Conservation (phyloP, 176 grass and related monocot genomes). For the Zea luxurians region DNA sequence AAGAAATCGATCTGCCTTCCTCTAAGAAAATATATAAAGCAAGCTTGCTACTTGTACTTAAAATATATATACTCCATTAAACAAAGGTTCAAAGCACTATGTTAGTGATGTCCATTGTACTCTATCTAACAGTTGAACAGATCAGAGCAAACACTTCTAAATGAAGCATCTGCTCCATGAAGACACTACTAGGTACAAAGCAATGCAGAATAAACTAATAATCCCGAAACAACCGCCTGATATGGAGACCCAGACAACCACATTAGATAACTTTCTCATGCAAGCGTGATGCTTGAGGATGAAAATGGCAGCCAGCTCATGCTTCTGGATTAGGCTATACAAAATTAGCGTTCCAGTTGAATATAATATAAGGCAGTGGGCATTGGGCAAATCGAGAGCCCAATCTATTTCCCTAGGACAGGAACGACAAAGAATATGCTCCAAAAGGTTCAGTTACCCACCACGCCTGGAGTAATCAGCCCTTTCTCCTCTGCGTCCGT, state of each 20-base stretch:
- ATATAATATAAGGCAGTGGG: background rate
- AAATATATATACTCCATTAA: constrained; percentile 7
- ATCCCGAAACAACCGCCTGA: background rate
- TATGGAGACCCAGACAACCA: background rate
- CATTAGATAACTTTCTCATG: background rate
- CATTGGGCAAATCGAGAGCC: background rate
- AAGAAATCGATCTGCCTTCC: background rate
- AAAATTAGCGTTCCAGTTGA: background rate
- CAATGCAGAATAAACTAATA: background rate
- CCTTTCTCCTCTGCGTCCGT: constrained; percentile 76
- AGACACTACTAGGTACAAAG: background rate
- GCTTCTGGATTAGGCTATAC: background rate
- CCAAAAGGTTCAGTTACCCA: constrained; percentile 26
- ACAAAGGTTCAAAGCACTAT: background rate
- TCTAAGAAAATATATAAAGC: background rate
- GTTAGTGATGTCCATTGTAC: background rate
- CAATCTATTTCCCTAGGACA: background rate
- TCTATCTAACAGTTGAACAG: background rate
- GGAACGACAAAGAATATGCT: background rate
- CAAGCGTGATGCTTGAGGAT: background rate
- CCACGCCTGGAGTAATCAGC: constrained; percentile 60
- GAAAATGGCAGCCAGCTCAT: background rate
- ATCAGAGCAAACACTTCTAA: background rate
- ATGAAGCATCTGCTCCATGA: background rate
- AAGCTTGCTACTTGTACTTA: background rate